These are phyloP conservation scores for Neophaeococcomyces mojaviensis DNA, from an alignment of 2,329 filamentous ascomycete genomes.

Conservation along the genomic window DNA sequence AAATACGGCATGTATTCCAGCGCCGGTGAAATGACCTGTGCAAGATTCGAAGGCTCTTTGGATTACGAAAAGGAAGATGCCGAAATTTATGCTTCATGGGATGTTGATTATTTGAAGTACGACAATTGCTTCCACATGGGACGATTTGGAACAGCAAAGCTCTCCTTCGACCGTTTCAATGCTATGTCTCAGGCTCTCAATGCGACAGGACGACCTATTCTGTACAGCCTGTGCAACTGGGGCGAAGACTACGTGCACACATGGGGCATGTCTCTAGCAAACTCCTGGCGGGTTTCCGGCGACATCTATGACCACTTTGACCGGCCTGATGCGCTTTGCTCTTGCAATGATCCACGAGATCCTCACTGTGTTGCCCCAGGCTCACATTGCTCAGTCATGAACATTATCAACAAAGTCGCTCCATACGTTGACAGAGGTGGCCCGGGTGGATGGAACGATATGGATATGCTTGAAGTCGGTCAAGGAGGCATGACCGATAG, in stretches of 20 bases:
- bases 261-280: conserved; percentile 42
- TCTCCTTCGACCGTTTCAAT: conserved; percentile 42
- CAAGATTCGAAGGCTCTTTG: conserved; percentile 35
- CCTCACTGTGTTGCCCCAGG: conserved; percentile 38
- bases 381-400: conserved; percentile 43
- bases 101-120: conserved; percentile 39
- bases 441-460: conserved; percentile 41
- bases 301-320: conserved; percentile 43
- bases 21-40: conserved; percentile 28
- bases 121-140: conserved; percentile 52
- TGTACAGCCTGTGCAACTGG: conserved; percentile 46
- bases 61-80: conserved; percentile 48
- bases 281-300: conserved; percentile 40
- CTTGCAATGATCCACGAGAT: conserved; percentile 31
- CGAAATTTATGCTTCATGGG: conserved; percentile 45
- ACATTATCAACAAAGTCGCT: conserved; percentile 43
- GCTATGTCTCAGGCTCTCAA: conserved; percentile 42
- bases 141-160: conserved; percentile 39
- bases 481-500: conserved; percentile 36
- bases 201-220: conserved; percentile 37
- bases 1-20: conserved; percentile 49
- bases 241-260: conserved; percentile 43
- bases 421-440: conserved; percentile 34
- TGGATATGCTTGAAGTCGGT: conserved; percentile 34
- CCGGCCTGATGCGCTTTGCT: conserved; percentile 35